Base-by-base conservation (phyloP, 2,329 filamentous ascomycete genomes). In the Karstenula rhodostoma region DNA sequence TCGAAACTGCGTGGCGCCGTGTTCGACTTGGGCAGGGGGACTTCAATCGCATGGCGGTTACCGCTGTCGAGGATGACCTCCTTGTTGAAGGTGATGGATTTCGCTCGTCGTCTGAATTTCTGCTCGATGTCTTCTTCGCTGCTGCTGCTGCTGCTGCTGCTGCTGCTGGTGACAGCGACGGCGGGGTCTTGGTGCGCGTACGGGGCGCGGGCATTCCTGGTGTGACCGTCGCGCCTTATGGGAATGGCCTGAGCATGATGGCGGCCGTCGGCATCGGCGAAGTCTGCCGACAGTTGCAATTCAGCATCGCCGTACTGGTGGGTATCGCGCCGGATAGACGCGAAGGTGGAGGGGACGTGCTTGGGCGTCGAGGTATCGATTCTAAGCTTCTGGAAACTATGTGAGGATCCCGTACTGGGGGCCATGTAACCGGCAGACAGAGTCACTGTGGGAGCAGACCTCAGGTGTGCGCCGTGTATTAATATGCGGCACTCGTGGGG, bases 381-480 rank as follows among this genome's bases (percentile, higher is more conserved):
- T 66, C 74, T 78, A 67, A 79, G 76, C 67, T 79, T 79, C 72
- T 76, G 77, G 72, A 79, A 79, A 67, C 65, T 69, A 66, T 77
- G 76, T 75, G 75, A 76, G 72, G 73, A 73, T 66, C 72, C 72
- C 69, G 74, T 65, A 62, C 65, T 66, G 61, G 76, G 73, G 73
- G 77, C 77, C 77, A 79, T 79, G 73, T 55, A 67, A 73, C 60
- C 63, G 61, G 61, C 57, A 61, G 62, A 60, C 69, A 69, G 67
- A 65, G 66, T 71, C 62, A 74, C 69, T 67, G 69, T 77, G 70
- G 61, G 63, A 67, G 71, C 73, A 73, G 72, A 73, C 73, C 74
- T 74, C 70, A 48, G 52, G 51, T 46, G 52, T 60, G 50, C 56
- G 61, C 58, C 56, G 57, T 56, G 68, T 70, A 71, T 72, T 72